Base-by-base conservation (phyloP, 805 yeast genomes). In the Saccharomycopsis vini region DNA sequence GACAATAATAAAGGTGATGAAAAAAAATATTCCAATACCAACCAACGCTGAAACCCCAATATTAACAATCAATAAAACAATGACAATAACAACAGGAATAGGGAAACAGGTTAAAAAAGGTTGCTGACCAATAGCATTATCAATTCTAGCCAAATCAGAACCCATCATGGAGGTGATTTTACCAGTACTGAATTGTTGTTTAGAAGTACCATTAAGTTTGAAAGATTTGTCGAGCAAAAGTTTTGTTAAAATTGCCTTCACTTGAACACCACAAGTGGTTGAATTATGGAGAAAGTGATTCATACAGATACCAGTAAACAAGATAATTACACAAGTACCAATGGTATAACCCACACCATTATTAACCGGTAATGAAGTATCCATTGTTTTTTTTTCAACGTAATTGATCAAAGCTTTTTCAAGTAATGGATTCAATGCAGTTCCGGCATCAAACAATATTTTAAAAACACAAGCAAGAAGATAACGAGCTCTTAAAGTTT, bases 61-160 rank as follows among this genome's bases (percentile, higher is more conserved):
- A 56, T 81, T 78, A 34, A 71, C 69, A 29, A 78, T 60, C 36
- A 84, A 68, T 34, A 85, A 60, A 1, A 73, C 83, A 46, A 84
- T 68, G 22, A 80, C 66, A 45, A 81, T 72, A 13, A 66, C 69
- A 39, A 81, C 62, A 4, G 84, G 75, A 15, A 78, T 54, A 1
- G 83, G 81, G 52, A 79, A 67, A 16, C 75, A 10, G 5, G n/a
- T 10, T 9, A 75, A 60, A 53, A 76, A 71, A 2, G 81, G 77
- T 52, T 75, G 75, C 54, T 77, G 78, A 3, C 73, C 75, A 39
- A 75, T 60, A 16, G 86, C 85, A 50, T 79, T 65, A 58, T 83
- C 92, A 42, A 85, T 71, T 53, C 90, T 73, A 15, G 85, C 72
- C 34, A 84, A 66, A 58, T 85, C 95, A 3, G 89, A 78, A 30